Conservation (phyloP, 176 grass and related monocot genomes). For the Oryza australiensis region DNA sequence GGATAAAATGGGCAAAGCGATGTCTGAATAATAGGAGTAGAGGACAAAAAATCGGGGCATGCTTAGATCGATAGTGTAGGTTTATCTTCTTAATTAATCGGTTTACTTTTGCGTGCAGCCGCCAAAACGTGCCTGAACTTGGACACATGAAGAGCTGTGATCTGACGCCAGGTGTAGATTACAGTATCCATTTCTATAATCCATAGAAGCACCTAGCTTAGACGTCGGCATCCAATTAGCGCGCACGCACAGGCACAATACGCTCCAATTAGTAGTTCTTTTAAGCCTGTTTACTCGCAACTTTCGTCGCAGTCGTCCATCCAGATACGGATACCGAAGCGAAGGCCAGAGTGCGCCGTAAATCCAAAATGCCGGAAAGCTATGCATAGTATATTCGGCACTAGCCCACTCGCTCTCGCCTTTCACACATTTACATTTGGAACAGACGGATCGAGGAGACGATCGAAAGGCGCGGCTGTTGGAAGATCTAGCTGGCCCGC, state of each 20-base stretch:
- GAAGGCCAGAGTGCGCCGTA: not conserved
- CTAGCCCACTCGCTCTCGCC: not conserved
- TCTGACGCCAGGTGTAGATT: not conserved
- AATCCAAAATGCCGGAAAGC: conserved; percentile 7
- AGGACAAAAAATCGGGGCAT: conserved; percentile 5
- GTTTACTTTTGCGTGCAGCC: not conserved
- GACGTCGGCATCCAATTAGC: too few species aligned
- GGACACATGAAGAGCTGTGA: not conserved
- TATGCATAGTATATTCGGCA: not conserved
- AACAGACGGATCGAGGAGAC: not conserved
- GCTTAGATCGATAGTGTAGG: not conserved
- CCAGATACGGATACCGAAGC: not conserved
- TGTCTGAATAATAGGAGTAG: not conserved
- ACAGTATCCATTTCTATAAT: not conserved
- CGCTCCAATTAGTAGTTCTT: not conserved
- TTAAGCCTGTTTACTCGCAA: not conserved
- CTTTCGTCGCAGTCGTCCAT: not conserved
- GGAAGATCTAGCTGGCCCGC: too few species aligned
- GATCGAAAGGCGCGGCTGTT: too few species aligned
- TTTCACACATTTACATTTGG: conserved; percentile 7
- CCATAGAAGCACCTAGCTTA: not conserved
- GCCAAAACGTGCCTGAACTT: not conserved
- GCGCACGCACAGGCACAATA: not conserved
- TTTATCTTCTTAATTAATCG: not conserved
- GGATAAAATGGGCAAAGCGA: not conserved